Conservation (phyloP, 2,329 filamentous ascomycete species). For the Aspergillus thermomutatus region DNA sequence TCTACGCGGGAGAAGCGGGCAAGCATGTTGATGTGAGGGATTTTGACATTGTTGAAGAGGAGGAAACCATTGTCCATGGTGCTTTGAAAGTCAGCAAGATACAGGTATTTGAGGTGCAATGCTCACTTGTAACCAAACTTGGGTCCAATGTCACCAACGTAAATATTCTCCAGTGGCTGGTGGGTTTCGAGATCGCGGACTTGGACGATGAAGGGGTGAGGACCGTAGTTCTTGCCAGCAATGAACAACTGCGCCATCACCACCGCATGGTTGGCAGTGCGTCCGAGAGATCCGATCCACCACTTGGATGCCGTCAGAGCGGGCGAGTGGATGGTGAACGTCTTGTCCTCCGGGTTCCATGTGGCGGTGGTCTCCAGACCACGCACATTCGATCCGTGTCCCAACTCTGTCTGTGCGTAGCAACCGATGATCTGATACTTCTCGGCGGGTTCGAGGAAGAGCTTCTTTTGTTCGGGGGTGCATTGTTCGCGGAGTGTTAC, state of each 20-base stretch:
- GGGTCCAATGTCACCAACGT: conserved; percentile 77
- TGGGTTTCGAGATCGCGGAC: conserved; percentile 69
- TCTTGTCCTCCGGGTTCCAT: conserved; percentile 71
- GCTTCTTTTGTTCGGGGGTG: conserved; percentile 68
- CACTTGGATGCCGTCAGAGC: conserved; percentile 74
- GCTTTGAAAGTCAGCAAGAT: conserved; percentile 25
- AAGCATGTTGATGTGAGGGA: conserved; percentile 72
- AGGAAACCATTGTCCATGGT: conserved; percentile 82
- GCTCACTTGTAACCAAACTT: conserved; percentile 70
- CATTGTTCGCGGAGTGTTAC: conserved; percentile 69
- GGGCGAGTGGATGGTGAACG: conserved; percentile 71
- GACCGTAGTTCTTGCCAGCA: conserved; percentile 65
- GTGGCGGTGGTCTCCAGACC: conserved; percentile 70
- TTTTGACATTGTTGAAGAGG: conserved; percentile 71
- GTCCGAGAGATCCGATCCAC: conserved; percentile 79
- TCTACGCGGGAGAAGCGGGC: conserved; percentile 69
- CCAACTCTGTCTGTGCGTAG: conserved; percentile 77
- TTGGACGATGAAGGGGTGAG: conserved; percentile 75
- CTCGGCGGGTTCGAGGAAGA: conserved; percentile 66
- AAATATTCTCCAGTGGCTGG: conserved; percentile 63
- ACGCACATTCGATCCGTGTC: conserved; percentile 73
- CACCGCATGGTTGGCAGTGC: conserved; percentile 72
- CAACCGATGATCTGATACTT: conserved; percentile 73
- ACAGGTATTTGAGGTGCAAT: background rate
- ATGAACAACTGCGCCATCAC: conserved; percentile 76